A percentile compares a stretch with the other conserved stretches of the same genome.
phyloP scores from a whole-genome alignment of 2,329 filamentous ascomycete genomes.

The Byssothecium circinans region DNA sequence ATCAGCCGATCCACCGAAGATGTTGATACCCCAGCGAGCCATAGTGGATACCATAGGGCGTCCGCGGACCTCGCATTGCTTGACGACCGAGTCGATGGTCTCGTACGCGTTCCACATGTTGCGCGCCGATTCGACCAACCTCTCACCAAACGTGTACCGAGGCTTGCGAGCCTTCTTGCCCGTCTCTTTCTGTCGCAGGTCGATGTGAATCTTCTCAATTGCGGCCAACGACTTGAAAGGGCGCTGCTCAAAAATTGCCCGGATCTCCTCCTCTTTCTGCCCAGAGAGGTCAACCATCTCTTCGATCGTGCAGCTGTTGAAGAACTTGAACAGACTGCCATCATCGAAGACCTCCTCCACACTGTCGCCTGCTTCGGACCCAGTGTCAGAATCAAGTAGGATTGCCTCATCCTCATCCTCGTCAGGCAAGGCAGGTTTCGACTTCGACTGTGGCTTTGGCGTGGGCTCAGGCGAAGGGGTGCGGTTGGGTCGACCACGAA shows the following conservation, averaged over 20 bases:
- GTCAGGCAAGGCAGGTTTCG: conserved; percentile 15
- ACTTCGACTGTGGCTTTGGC: conserved; percentile 23
- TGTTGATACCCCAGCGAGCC: conserved; percentile 68
- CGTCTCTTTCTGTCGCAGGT: conserved; percentile 28
- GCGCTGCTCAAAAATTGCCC: conserved; percentile 69
- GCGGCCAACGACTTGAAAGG: conserved; percentile 71
- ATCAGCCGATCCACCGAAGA: conserved; percentile 61
- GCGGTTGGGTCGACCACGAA: conserved; percentile 52
- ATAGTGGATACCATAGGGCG: conserved; percentile 66
- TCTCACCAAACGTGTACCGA: conserved; percentile 63
- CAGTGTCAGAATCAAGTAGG: conserved; percentile 42
- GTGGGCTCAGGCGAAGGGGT: conserved; percentile 25
- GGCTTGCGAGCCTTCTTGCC: conserved; percentile 39
- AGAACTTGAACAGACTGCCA: conserved; percentile 69
- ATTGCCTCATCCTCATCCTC: conserved; percentile 39
- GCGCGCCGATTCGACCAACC: conserved; percentile 65
- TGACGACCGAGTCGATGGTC: conserved; percentile 80
- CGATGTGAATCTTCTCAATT: conserved; percentile 64
- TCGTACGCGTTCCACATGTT: conserved; percentile 79
- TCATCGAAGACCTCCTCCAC: conserved; percentile 46
- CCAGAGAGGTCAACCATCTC: conserved; percentile 83
- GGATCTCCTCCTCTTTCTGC: conserved; percentile 69
- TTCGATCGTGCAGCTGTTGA: conserved; percentile 75
- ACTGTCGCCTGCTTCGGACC: conserved; percentile 47
- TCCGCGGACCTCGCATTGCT: conserved; percentile 72